Conservation (phyloP, 2,329 filamentous ascomycete species). For the Exophiala sideris region DNA sequence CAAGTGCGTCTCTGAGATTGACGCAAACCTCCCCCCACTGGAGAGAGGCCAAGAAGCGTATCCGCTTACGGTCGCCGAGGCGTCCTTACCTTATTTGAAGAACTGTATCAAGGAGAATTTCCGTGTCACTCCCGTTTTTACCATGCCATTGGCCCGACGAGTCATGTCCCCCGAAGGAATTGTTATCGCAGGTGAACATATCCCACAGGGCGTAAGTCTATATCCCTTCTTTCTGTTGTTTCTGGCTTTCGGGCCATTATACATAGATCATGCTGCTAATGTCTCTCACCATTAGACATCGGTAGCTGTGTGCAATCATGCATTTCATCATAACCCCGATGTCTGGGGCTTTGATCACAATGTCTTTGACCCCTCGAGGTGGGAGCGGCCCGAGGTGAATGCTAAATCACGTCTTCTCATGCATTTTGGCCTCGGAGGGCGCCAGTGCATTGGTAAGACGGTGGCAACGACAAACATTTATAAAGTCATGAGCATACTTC, state of each 20-base stretch:
- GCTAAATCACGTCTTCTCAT: slow-evolving; percentile 31
- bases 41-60: slow-evolving; percentile 23
- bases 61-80: slow-evolving; percentile 28
- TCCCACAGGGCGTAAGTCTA: slow-evolving; percentile 30
- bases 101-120: slow-evolving; percentile 36
- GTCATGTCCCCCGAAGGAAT: slow-evolving; percentile 30
- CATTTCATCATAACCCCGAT: slow-evolving; percentile 34
- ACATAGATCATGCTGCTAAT: background rate
- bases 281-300: slow-evolving; percentile 27
- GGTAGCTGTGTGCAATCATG: slow-evolving; percentile 35
- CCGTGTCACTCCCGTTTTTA: slow-evolving; percentile 36
- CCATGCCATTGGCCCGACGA: slow-evolving; percentile 34
- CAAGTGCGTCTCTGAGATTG: slow-evolving; percentile 27
- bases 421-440: slow-evolving; percentile 36
- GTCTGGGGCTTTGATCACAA: slow-evolving; percentile 35
- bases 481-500: slow-evolving; percentile 29
- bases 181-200: slow-evolving; percentile 28
- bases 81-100: slow-evolving; percentile 29
- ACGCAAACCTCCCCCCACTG: slow-evolving; percentile 1
- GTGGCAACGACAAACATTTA: slow-evolving; percentile 36
- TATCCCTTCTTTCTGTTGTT: too few species aligned
- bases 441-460: slow-evolving; percentile 37
- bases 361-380: slow-evolving; percentile 33
- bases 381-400: slow-evolving; percentile 25
- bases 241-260: background rate